These are phyloP conservation scores for Saccharum spontaneum DNA, from an alignment of 176 grass and related monocot species.

Conservation along the genomic window DNA sequence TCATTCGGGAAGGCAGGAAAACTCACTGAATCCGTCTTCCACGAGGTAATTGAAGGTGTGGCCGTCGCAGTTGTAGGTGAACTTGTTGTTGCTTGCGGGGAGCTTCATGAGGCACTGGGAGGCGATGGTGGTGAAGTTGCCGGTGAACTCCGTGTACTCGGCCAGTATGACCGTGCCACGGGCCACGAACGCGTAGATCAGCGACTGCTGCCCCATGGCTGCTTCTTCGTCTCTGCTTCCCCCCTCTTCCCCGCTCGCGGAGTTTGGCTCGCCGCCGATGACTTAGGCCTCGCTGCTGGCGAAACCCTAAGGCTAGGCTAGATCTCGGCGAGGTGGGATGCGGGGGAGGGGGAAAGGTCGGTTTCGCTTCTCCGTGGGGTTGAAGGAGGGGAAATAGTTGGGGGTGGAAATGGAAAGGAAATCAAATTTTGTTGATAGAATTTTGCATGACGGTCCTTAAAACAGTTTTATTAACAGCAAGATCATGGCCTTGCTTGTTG, in stretches of 20 bases:
- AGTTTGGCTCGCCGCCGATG: constrained; percentile 13
- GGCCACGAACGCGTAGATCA: constrained; percentile 96
- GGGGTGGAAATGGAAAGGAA: constrained; percentile 26
- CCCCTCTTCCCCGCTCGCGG: background rate
- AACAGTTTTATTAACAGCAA: background rate
- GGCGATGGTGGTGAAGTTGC: constrained; percentile 95
- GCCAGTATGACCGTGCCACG: constrained; percentile 85
- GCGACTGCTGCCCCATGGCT: constrained; percentile 87
- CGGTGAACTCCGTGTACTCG: constrained; percentile 94
- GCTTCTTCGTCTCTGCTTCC: background rate
- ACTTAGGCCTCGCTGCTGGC: background rate
- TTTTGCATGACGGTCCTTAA: constrained; percentile 8
- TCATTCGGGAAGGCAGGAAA: background rate
- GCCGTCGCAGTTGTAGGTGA: constrained; percentile 90
- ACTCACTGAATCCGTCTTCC: constrained; percentile 88
- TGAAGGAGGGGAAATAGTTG: constrained; percentile 11
- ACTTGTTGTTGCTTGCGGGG: constrained; percentile 92
- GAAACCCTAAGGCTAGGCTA: constrained; percentile 20
- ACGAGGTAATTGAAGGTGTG: constrained; percentile 97
- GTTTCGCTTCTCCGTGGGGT: constrained; percentile 35
- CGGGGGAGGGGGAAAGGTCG: constrained; percentile 39
- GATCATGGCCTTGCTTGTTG: background rate
- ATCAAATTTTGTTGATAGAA: constrained; percentile 30
- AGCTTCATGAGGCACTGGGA: constrained; percentile 92
- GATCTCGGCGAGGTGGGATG: constrained; percentile 25